Base-by-base conservation (phyloP, 768 basidiomycete genomes). In the Tricholoma sp. region DNA sequence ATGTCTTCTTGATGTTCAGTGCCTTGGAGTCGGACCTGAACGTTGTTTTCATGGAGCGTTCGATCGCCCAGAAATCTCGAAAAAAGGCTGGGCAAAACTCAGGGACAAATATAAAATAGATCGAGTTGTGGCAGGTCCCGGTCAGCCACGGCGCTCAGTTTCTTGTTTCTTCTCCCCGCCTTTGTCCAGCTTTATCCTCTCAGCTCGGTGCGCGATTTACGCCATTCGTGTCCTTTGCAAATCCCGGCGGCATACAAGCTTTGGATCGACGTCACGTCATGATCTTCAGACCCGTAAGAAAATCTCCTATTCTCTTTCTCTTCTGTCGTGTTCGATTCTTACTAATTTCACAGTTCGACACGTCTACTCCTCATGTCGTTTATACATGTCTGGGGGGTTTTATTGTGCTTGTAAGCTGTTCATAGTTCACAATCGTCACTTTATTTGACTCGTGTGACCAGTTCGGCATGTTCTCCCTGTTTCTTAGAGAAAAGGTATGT, bases 381-480 rank as follows among this genome's bases (percentile, higher is more conserved):
- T 93, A 92, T 76, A 83, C 89, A 62, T 83, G 84, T 61, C 75
- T 93, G 11, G 90, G 91, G 17, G 88, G 83, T 24, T 94, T 94
- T 67, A 81, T 92, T 53, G 91, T 92, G 41, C 61, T 94, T 79
- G 93, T 94, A 57, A 54, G 70, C 62, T 12, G 50, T 53, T 12
- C 37, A 29, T 28, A 24, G 51, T 32, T 31, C 20, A 32, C 53
- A 7, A 6, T 11, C 9, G 28, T 1, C 4, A 2, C 3, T n/a
- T 20, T 17, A n/a, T 57, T 4, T 12, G 13, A 24, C 39, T 50
- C 17, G 13, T 24, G 44, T 15, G 24, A 44, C 6, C 57, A 94
- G 90, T 97, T 96, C 71, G 92, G 92, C 70, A 94, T 96, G 91
- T 91, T 95, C 74, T 94, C 92, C 2, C 79, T 95, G 6, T 83